Base-by-base conservation (phyloP, 2,329 filamentous ascomycete genomes). In the Calonectria multiphialidica region DNA sequence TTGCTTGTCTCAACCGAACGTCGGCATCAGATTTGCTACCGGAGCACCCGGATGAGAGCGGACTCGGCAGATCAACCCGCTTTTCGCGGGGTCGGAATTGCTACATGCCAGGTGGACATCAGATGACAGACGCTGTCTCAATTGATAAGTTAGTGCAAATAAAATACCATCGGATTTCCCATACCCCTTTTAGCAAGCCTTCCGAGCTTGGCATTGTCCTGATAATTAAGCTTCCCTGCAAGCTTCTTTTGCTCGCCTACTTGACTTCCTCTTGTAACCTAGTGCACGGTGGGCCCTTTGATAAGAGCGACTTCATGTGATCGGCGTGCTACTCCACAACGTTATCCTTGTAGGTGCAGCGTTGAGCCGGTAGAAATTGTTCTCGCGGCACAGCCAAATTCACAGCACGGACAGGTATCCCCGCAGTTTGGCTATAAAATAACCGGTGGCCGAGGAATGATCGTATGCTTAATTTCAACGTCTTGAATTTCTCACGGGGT, bases 181-280 rank as follows among this genome's bases (percentile, higher is more conserved):
- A 35, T 57, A n/a, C 53, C 53, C 21, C 7, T 25, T 59, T 40
- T 18, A 59, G 53, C 6, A 25, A 18, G 21, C 53, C 18, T 7
- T 33, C 40, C 57, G 57, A 16, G 57, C 62, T 65, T 50, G 62
- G 62, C 62, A 65, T 8, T 65, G 62, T 40, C 6, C 62, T 8
- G 6, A n/a, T 30, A 35, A 40, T 65, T 65, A 50, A 12, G 9
- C 4, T 3, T 4, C 2, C 15, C 40, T 49, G 62, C 33, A 65
- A 50, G 28, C 45, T 65, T 65, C 5, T 49, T 65, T 23, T 37
- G 21, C 33, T 28, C 44, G 30, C 62, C 45, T 65, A 40, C 15
- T 35, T 50, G 62, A 30, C 62, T 65, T 65, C 62, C 62, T 53
- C 21, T 35, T 65, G 15, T 16, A 65, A 50, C 45, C 62, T 65